Conservation (phyloP, 2,329 filamentous ascomycete genomes). For the Venturia pyrina region DNA sequence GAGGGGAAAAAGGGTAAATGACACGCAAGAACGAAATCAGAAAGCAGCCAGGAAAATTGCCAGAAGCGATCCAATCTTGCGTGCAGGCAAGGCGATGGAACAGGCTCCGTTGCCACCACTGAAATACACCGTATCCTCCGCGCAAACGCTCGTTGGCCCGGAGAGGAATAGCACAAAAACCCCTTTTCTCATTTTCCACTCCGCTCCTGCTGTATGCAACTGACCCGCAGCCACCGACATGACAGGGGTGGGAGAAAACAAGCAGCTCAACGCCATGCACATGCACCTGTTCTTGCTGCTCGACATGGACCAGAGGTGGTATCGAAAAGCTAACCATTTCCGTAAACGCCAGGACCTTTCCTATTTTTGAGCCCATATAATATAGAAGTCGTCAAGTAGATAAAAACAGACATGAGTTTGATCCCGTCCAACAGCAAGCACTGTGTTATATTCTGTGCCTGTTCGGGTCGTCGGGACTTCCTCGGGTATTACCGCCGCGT, state of each 20-base stretch:
- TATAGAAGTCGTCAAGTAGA: background rate
- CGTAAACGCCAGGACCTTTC: background rate
- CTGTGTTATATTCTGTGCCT: background rate
- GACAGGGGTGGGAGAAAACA: background rate
- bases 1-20: background rate
- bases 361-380: background rate
- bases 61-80: background rate
- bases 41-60: background rate
- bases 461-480: background rate
- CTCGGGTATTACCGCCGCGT: conserved; percentile 2
- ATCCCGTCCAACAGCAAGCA: background rate
- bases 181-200: background rate
- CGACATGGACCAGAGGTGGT: background rate
- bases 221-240: conserved; percentile 2
- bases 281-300: background rate
- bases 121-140: background rate
- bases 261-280: background rate
- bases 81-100: conserved; percentile 1
- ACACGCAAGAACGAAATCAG: background rate
- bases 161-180: background rate
- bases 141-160: background rate
- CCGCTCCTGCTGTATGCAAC: background rate
- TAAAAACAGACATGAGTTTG: background rate
- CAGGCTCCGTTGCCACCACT: background rate
- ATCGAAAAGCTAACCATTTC: background rate